Evolutionary conservation across 106 monocot species (phyloP), one percentile per base, ranked within the genome.

Genomic region (Phalaenopsis aphrodite): DNA sequence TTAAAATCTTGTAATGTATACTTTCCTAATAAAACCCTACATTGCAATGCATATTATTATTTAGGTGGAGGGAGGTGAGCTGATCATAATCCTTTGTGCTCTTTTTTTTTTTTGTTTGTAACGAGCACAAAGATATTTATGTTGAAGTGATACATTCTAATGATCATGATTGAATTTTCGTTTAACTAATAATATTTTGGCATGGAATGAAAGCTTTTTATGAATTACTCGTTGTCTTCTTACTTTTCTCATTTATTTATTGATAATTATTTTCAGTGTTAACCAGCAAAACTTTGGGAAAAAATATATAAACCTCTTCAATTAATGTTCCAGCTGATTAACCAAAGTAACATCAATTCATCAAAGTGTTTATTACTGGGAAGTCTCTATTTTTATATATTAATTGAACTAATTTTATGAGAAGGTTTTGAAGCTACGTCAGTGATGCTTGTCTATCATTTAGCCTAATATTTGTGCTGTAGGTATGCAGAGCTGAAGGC

Each of bases 401-500:
- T 39, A 2, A 15, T 36, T 39, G 69, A 69, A 39, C 69, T 69
- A 39, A 37, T 69, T 37, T 39, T 19, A 11, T 39, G 5, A 69
- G 41, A 3, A 39, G 38, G 69, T 37, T 69, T 39, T 69, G 69
- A 39, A 3, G 38, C 15, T 38, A 41, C 69, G 36, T 69, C 15
- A 74, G 19, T 74, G 42, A 42, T 43, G 42, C 19, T 74, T 45
- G 12, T 48, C 21, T 49, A 76, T 56, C 38, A 5, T 48, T 14
- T 80, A 69, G 43, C 8, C 30, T 39, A 16, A 19, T 55, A 72
- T 38, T 78, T 66, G 41, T 80, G 8, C 21, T 89, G 56, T 81
- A 99, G 98, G 83, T 93, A 91, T 84, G 64, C 65, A 19, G 94
- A 94, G 75, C 84, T 99, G 4, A 90, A 99, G 76, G 23, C 47